Evolutionary conservation across 2,329 filamentous ascomycete genomes (phyloP).

Genomic region (Aspergillus neoniger): DNA sequence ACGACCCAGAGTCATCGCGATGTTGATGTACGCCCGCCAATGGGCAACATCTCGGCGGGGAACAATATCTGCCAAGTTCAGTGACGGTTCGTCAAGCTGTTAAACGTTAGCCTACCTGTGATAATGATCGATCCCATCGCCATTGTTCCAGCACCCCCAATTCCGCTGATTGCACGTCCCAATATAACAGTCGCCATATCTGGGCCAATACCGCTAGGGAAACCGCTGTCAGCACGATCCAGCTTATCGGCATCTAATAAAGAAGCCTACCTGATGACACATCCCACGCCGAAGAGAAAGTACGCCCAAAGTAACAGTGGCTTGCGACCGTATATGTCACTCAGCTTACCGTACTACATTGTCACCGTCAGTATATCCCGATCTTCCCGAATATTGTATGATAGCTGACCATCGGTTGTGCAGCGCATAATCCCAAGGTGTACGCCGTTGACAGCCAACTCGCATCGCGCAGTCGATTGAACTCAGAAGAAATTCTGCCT

Average conservation of each 20-base stretch:
- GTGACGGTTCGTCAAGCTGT: no score
- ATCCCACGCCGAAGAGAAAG: slow-evolving; percentile 53
- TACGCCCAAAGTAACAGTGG: slow-evolving; percentile 54
- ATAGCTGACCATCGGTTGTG: slow-evolving; percentile 53
- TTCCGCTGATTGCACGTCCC: slow-evolving; percentile 45
- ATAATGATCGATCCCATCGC: slow-evolving; percentile 51
- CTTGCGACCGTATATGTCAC: slow-evolving; percentile 61
- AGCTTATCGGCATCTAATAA: no score
- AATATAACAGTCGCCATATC: slow-evolving; percentile 44
- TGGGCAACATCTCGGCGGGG: slow-evolving; percentile 51
- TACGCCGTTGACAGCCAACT: slow-evolving; percentile 61
- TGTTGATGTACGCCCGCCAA: slow-evolving; percentile 55
- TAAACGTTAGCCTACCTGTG: slow-evolving; percentile 29
- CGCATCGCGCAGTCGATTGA: slow-evolving; percentile 57
- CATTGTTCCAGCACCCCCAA: slow-evolving; percentile 49
- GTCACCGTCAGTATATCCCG: slow-evolving; percentile 13
- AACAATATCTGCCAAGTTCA: slow-evolving; percentile 44
- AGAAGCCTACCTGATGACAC: slow-evolving; percentile 34
- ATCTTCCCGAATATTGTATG: background rate
- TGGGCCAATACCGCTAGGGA: slow-evolving; percentile 37
- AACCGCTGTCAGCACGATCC: background rate
- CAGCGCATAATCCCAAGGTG: slow-evolving; percentile 53
- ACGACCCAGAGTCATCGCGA: slow-evolving; percentile 52
- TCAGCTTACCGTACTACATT: slow-evolving; percentile 56
- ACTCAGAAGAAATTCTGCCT: slow-evolving; percentile 62